A percentile compares a stretch with the other conserved stretches of the same genome.
phyloP scores from a whole-genome alignment of 140 eudicot genomes.

The Stevia rebaudiana region DNA sequence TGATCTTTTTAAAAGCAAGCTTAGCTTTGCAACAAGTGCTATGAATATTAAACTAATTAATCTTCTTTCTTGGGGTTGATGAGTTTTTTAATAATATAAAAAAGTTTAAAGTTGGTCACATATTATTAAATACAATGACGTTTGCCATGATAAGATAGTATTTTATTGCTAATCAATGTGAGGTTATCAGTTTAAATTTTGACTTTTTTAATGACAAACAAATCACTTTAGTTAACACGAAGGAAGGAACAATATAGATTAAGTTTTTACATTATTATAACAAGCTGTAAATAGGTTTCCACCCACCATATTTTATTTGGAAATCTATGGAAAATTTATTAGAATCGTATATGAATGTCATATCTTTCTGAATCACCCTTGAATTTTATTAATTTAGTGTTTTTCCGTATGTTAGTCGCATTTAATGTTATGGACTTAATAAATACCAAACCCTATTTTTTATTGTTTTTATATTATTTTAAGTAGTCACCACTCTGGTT shows the following conservation, averaged over 20 bases:
- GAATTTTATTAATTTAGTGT: background rate
- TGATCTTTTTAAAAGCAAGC: background rate
- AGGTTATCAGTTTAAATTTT: conserved; percentile 7
- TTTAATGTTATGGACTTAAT: conserved; percentile 13
- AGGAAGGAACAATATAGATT: background rate
- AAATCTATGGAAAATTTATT: too few relatives aligned
- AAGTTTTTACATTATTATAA: too few relatives aligned
- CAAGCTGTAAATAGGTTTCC: too few relatives aligned
- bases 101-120: conserved; percentile 10
- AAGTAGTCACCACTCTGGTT: conserved; percentile 15
- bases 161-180: conserved; percentile 10
- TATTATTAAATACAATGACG: conserved; percentile 3
- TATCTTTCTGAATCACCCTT: background rate
- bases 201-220: background rate
- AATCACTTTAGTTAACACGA: background rate
- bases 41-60: conserved; percentile 19
- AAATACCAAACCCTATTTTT: conserved; percentile 18
- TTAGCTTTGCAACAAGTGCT: conserved; percentile 19
- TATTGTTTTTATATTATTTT: background rate
- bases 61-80: conserved; percentile 13
- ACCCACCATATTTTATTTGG: background rate
- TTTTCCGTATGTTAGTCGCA: background rate
- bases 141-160: conserved; percentile 1
- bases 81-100: conserved; percentile 4
- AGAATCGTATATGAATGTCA: too few relatives aligned